phyloP scores from a whole-genome alignment of 1,284 basidiomycete genomes.

The Apiotrichum laibachii region DNA sequence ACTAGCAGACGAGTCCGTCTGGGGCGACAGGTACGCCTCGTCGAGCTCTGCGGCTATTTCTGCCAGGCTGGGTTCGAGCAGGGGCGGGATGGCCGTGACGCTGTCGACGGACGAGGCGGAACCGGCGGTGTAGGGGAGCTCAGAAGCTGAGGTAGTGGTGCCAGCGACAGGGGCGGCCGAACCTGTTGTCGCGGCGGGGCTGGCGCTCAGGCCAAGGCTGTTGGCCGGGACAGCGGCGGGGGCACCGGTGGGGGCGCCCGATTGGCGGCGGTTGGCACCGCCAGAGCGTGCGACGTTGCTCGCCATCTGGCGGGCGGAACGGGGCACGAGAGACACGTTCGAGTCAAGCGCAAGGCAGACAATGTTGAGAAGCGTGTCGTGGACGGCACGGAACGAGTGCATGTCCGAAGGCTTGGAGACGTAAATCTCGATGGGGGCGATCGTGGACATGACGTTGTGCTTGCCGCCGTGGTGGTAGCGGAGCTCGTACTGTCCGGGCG shows the following conservation, averaged over 20 bases:
- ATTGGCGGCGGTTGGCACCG: background rate
- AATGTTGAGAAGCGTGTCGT: conserved; percentile 66
- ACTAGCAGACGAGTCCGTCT: conserved; percentile 20
- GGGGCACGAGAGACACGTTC: conserved; percentile 74
- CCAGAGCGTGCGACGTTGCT: background rate
- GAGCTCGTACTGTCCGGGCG: conserved; percentile 81
- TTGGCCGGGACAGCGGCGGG: background rate
- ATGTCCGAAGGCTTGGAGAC: conserved; percentile 48
- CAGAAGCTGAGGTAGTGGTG: no score
- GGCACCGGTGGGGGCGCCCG: background rate
- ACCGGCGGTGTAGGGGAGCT: no score
- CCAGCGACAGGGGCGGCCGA: background rate
- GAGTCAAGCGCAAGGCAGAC: conserved; percentile 83
- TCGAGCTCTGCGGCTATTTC: conserved; percentile 15
- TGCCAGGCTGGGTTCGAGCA: conserved; percentile 1
- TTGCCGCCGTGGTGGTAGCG: conserved; percentile 81
- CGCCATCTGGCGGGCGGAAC: conserved; percentile 53
- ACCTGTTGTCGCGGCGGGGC: background rate
- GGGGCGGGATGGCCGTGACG: background rate
- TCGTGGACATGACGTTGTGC: conserved; percentile 87
- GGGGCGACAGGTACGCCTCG: background rate
- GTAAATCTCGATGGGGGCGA: conserved; percentile 81
- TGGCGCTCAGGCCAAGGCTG: background rate
- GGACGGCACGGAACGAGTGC: conserved; percentile 62
- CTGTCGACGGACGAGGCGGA: background rate